Evolutionary conservation across 2,329 filamentous ascomycete genomes (phyloP), one percentile per base, ranked within the genome.

Genomic region (Aspergillus texensis): DNA sequence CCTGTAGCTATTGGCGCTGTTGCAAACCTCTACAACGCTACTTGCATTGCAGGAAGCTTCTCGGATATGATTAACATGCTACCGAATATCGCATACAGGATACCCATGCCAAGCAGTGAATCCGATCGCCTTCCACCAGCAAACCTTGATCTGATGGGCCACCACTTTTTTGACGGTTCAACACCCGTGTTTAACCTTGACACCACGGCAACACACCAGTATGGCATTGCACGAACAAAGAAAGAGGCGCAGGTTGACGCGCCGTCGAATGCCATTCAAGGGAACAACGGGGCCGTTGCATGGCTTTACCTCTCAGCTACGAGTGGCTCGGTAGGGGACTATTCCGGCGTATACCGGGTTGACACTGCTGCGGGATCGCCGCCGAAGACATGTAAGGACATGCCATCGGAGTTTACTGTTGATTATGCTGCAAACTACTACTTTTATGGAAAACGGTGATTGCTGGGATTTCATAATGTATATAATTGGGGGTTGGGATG

Each of bases 1-100:
- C 94, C 94, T 16, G 83, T 82, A 11, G 83, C 89, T 21, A 78
- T 83, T 57, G 94, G 94, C 67, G 94, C 94, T 60, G 75, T 92
- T 0, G 94, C 94, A 60, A 89, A 87, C 1, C 91, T 98, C 71
- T 97, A 91, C 88, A 93, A 97, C 79, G 91, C 89, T 63, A 91
- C 89, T 70, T 97, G 94, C 80, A 78, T 94, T 39, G 91, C 90
- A 8, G 84, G 90, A 48, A 82, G 86, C 68, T 89, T 88, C 71
- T 89, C 92, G 0, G 84, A 88, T 60, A 82, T 95, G 19, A 82
- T 94, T 48, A 75, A 83, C 66, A 77, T 84, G 61, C 83, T 96
- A 24, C 88, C 92, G 4, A 82, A 82, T 64, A 85, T 93, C 62
- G 87, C 90, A 1, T 84, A 96, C 61, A 83, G 88, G 73, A 90